These are phyloP conservation scores for Pythium sp. DNA, from an alignment of 352 stramenopile species.

Conservation along the genomic window DNA sequence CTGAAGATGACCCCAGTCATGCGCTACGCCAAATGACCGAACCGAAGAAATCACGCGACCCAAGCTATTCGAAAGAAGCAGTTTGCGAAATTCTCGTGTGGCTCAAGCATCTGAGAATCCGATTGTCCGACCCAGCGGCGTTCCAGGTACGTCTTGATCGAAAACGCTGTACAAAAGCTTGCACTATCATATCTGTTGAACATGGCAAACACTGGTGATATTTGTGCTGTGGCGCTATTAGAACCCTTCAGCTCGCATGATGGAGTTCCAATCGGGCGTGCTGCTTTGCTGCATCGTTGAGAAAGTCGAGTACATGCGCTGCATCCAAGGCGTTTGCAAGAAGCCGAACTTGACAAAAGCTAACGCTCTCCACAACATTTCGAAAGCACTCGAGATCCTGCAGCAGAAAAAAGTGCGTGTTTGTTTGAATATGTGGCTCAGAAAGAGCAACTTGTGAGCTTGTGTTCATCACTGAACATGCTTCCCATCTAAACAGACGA, in stretches of 20 bases:
- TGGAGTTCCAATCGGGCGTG: constrained; percentile 57
- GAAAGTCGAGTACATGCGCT: constrained; percentile 64
- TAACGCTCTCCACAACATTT: constrained; percentile 71
- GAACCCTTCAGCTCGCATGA: constrained; percentile 26
- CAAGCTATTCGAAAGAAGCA: constrained; percentile 3
- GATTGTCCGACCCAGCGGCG: constrained; percentile 19
- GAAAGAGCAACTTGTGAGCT: too few relatives aligned
- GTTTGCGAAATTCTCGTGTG: constrained; percentile 30
- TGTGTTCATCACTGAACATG: neutral
- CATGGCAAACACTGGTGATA: neutral
- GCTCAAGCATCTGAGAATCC: constrained; percentile 38
- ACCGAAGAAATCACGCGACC: neutral
- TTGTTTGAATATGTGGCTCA: neutral
- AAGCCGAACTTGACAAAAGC: constrained; percentile 38
- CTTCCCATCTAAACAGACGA: constrained; percentile 25
- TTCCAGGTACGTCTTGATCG: constrained; percentile 29
- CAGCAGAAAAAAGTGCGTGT: constrained; percentile 55
- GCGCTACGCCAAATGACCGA: neutral
- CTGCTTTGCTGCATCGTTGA: constrained; percentile 68
- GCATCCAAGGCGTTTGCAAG: constrained; percentile 44
- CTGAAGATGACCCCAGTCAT: too few relatives aligned
- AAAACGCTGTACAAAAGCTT: too few relatives aligned
- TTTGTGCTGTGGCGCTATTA: constrained; percentile 13
- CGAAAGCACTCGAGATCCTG: constrained; percentile 57
- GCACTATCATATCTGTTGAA: too few relatives aligned